These are phyloP conservation scores for Penicillium brasilianum DNA, from an alignment of 2,329 filamentous ascomycete genomes.

Conservation along the genomic window DNA sequence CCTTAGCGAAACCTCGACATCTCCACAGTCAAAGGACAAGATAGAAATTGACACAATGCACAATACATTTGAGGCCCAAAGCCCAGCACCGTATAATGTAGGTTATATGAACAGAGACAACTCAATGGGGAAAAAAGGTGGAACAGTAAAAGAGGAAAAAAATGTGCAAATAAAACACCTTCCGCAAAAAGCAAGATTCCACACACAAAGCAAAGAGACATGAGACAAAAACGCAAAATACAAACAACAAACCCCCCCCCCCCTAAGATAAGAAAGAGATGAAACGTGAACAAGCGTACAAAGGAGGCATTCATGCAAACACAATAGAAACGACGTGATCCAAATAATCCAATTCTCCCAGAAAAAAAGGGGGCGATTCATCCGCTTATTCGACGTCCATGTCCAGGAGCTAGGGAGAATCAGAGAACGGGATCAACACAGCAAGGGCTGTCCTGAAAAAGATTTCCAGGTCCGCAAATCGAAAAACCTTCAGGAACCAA, in stretches of 20 bases:
- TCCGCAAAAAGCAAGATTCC: constrained; percentile 20
- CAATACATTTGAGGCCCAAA: constrained; percentile 20
- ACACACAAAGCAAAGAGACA: constrained; percentile 11
- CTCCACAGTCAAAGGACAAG: too few relatives aligned
- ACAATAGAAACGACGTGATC: neutral
- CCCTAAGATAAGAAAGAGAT: constrained; percentile 8
- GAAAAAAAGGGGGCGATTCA: constrained; percentile 11
- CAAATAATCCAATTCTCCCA: neutral
- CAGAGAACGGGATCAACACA: constrained; percentile 18
- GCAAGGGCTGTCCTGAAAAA: constrained; percentile 4
- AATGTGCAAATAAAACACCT: constrained; percentile 17
- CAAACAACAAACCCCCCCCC: constrained; percentile 15
- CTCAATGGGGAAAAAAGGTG: constrained; percentile 3
- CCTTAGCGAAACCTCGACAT: too few relatives aligned
- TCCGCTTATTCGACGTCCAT: constrained; percentile 14
- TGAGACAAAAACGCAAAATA: constrained; percentile 9
- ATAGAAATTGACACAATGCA: constrained; percentile 10
- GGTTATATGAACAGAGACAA: constrained; percentile 19
- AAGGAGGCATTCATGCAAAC: constrained; percentile 18
- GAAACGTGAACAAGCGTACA: constrained; percentile 7
- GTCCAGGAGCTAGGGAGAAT: neutral
- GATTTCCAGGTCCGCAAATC: constrained; percentile 24
- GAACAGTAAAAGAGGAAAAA: constrained; percentile 11
- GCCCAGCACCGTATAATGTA: constrained; percentile 25
- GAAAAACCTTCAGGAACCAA: constrained; percentile 19